These are phyloP conservation scores for Serendipita sp. DNA, from an alignment of 768 basidiomycete genomes.

Conservation along the genomic window DNA sequence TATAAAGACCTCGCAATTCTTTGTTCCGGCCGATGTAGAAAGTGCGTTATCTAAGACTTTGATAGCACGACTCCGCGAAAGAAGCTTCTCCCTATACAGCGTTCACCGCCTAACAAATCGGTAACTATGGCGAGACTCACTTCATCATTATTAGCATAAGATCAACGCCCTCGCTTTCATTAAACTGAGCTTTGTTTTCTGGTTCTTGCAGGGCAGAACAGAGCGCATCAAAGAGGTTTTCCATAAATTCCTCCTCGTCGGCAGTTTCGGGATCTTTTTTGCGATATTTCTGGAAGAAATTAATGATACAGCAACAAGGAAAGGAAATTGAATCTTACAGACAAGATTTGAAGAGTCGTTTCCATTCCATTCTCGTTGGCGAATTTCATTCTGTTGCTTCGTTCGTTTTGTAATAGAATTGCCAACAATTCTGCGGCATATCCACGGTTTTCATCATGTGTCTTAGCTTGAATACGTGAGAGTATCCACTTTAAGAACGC, in stretches of 20 bases:
- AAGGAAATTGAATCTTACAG: slow-evolving; percentile 35
- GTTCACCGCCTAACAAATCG: slow-evolving; percentile 1
- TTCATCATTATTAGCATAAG: slow-evolving; percentile 98
- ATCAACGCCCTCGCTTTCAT: slow-evolving; percentile 86
- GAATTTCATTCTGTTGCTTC: slow-evolving; percentile 48
- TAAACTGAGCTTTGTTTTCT: slow-evolving; percentile 61
- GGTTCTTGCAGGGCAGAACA: slow-evolving; percentile 75
- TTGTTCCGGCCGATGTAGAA: slow-evolving; percentile 53
- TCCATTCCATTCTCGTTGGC: slow-evolving; percentile 70
- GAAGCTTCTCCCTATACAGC: slow-evolving; percentile 52
- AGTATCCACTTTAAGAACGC: slow-evolving; percentile 65
- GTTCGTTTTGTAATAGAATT: slow-evolving; percentile 66
- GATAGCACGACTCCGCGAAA: slow-evolving; percentile 68
- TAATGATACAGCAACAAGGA: slow-evolving; percentile 8
- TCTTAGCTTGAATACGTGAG: slow-evolving; percentile 50
- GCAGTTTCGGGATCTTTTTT: slow-evolving; percentile 65
- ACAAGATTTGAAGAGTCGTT: slow-evolving; percentile 50
- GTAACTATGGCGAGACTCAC: slow-evolving; percentile 26
- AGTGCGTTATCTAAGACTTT: slow-evolving; percentile 85
- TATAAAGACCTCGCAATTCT: slow-evolving; percentile 68
- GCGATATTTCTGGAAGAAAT: slow-evolving; percentile 55
- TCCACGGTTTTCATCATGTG: slow-evolving; percentile 76
- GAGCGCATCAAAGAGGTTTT: slow-evolving; percentile 80
- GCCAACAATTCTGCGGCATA: slow-evolving; percentile 91
- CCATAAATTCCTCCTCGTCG: slow-evolving; percentile 96